A percentile compares a stretch with the other conserved stretches of the same genome.
Conservation (phyloP, 441 rosid species). For the Capsella rubella region DNA sequence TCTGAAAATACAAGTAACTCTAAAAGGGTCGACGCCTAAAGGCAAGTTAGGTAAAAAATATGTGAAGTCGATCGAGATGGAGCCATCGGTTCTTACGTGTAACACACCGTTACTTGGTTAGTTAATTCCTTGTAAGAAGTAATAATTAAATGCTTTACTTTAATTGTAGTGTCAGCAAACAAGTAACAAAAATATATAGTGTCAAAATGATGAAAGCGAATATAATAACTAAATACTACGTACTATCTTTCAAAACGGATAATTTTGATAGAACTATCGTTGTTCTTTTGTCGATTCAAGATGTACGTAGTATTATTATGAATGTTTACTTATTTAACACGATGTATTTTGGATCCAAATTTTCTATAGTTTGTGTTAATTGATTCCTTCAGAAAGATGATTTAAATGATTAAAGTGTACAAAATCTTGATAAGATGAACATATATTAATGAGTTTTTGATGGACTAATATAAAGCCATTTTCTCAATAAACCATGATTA, state of each 20-base stretch:
- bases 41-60: background rate
- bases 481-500: conserved; percentile 7
- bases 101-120: conserved; percentile 6
- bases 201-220: background rate
- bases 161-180: conserved; percentile 12
- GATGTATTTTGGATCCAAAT: background rate
- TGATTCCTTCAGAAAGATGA: conserved; percentile 17
- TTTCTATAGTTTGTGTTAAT: conserved; percentile 3
- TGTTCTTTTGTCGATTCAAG: background rate
- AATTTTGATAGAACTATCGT: background rate
- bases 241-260: background rate
- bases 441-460: too few relatives aligned
- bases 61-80: conserved; percentile 27
- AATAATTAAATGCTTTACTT: conserved; percentile 8
- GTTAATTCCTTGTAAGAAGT: background rate
- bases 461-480: conserved; percentile 19
- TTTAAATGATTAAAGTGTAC: conserved; percentile 16
- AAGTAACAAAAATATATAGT: background rate
- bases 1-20: too few relatives aligned
- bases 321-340: background rate
- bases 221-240: background rate
- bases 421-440: conserved; percentile 29
- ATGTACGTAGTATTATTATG: background rate
- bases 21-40: too few relatives aligned
- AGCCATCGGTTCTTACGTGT: conserved; percentile 28